Evolutionary conservation across 495 filamentous ascomycete genomes (phyloP).

Genomic region (Penicillium longicatenatum): DNA sequence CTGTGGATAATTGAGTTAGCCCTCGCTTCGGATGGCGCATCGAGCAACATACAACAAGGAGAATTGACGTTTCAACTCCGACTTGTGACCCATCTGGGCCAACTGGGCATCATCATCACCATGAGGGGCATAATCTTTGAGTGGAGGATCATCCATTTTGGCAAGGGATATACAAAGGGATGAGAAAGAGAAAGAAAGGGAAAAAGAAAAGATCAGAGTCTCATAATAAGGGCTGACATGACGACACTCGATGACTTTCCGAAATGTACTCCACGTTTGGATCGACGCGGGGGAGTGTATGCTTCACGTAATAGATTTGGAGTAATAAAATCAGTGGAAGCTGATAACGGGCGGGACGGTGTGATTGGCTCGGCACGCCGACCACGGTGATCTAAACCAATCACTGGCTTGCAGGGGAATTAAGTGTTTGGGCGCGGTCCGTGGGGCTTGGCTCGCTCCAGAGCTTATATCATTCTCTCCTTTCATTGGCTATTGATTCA

Average conservation of each 20-base stretch:
- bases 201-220: background rate
- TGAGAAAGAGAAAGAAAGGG: conserved; percentile 1
- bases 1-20: conserved; percentile 18
- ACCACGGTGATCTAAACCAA: conserved; percentile 20
- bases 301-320: conserved; percentile 32
- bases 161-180: background rate
- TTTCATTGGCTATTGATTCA: conserved; percentile 8
- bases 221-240: background rate
- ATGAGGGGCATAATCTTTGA: conserved; percentile 15
- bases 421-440: conserved; percentile 13
- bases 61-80: conserved; percentile 62
- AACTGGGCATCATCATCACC: conserved; percentile 53
- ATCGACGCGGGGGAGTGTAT: conserved; percentile 8
- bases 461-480: conserved; percentile 18
- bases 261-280: conserved; percentile 9
- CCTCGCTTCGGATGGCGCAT: background rate
- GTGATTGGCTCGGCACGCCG: conserved; percentile 20
- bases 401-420: conserved; percentile 12
- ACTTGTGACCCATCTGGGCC: conserved; percentile 66
- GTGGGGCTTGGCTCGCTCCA: conserved; percentile 1
- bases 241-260: conserved; percentile 8
- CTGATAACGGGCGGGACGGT: conserved; percentile 16
- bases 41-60: conserved; percentile 41
- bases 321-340: conserved; percentile 17
- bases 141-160: background rate